Evolutionary conservation across 1,284 basidiomycete genomes (phyloP).

Genomic region (Fistulinella cinereoalba): DNA sequence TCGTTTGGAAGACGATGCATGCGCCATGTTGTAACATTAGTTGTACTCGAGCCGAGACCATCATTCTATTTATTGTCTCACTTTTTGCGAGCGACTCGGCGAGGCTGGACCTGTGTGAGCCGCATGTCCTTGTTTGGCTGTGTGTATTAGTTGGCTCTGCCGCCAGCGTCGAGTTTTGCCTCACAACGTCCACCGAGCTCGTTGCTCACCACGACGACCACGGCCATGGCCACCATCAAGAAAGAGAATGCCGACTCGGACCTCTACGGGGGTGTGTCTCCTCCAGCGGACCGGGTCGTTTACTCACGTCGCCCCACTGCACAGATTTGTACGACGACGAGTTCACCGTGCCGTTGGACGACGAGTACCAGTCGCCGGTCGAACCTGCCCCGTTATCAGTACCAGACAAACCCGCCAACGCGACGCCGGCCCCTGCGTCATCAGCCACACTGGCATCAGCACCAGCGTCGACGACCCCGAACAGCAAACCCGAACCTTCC

Average conservation of each 20-base stretch:
- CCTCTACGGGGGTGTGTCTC: conserved; percentile 35
- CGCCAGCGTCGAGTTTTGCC: conserved; percentile 6
- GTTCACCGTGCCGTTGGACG: conserved; percentile 37
- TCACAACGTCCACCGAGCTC: not conserved
- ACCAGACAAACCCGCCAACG: conserved; percentile 10
- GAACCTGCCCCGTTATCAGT: conserved; percentile 14
- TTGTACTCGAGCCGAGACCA: conserved; percentile 19
- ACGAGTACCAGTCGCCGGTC: conserved; percentile 28
- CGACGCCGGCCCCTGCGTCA: too few relatives aligned
- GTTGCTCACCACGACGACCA: conserved; percentile 1
- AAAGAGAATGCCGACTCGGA: conserved; percentile 37
- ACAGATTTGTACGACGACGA: conserved; percentile 44
- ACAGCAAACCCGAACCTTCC: conserved; percentile 19
- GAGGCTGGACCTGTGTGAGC: not conserved
- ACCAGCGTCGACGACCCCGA: conserved; percentile 4
- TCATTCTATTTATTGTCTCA: conserved; percentile 23
- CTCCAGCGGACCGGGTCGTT: not conserved
- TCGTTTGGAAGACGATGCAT: conserved; percentile 18
- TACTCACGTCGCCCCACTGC: conserved; percentile 4
- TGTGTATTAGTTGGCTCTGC: conserved; percentile 12
- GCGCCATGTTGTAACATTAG: conserved; percentile 29
- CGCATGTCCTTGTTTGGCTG: conserved; percentile 23
- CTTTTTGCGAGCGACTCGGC: conserved; percentile 3
- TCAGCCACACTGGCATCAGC: too few relatives aligned
- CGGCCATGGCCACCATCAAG: conserved; percentile 23